These are phyloP conservation scores for Suillus subalutaceus DNA, from an alignment of 768 basidiomycete genomes.

Conservation along the genomic window DNA sequence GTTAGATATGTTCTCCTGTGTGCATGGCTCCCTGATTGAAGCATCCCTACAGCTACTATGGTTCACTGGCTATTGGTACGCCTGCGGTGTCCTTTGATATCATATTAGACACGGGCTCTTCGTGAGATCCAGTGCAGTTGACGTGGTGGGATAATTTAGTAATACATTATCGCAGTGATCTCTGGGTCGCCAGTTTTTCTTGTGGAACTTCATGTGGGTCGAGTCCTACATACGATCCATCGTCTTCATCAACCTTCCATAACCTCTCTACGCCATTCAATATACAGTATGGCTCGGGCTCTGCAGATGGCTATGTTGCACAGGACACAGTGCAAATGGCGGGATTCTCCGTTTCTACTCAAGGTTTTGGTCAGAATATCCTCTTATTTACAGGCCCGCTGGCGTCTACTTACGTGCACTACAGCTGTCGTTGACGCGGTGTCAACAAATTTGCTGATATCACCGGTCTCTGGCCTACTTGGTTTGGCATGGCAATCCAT, in stretches of 20 bases:
- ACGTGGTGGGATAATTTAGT: slow-evolving; percentile 4
- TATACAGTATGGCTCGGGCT: slow-evolving; percentile 52
- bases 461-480: slow-evolving; percentile 55
- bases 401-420: slow-evolving; percentile 5
- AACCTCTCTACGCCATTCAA: slow-evolving; percentile 39
- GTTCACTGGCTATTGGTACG: slow-evolving; percentile 46
- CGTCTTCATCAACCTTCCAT: slow-evolving; percentile 40
- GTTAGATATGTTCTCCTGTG: background rate
- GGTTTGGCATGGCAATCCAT: slow-evolving; percentile 53
- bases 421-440: slow-evolving; percentile 44
- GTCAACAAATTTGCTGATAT: slow-evolving; percentile 38
- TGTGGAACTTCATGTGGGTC: slow-evolving; percentile 36
- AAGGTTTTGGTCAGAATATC: slow-evolving; percentile 41
- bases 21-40: slow-evolving; percentile 7
- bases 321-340: slow-evolving; percentile 53
- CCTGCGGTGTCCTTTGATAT: slow-evolving; percentile 50
- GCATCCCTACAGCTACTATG: slow-evolving; percentile 35
- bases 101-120: slow-evolving; percentile 56
- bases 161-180: slow-evolving; percentile 35
- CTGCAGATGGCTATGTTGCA: slow-evolving; percentile 47
- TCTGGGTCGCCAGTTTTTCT: slow-evolving; percentile 49
- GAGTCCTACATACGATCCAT: slow-evolving; percentile 34
- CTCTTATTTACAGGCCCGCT: background rate
- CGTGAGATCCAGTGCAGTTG: slow-evolving; percentile 23
- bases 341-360: slow-evolving; percentile 50